Evolutionary conservation across 441 rosid species (phyloP).

Genomic region (Capsella rubella): DNA sequence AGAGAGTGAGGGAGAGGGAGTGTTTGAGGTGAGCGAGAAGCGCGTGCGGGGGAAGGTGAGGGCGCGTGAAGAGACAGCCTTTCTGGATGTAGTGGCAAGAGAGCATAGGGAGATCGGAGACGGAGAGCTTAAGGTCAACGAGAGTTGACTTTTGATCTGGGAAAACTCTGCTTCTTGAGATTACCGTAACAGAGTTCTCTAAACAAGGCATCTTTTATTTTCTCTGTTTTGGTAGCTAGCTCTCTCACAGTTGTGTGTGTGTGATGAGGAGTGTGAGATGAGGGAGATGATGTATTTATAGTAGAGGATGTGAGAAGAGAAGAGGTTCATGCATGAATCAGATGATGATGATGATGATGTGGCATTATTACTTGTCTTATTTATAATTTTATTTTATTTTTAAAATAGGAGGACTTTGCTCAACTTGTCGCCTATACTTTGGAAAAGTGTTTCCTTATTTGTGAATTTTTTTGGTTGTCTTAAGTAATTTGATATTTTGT

Average conservation of each 20-base stretch:
- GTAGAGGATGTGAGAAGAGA: conserved; percentile 4
- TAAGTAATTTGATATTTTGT: not conserved
- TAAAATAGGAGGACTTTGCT: not conserved
- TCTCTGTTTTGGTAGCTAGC: not conserved
- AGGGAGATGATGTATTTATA: conserved; percentile 29
- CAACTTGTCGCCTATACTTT: conserved; percentile 29
- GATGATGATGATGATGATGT: conserved; percentile 44
- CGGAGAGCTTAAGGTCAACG: conserved; percentile 64
- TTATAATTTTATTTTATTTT: not conserved
- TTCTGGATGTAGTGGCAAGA: conserved; percentile 75
- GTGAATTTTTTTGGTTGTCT: not conserved
- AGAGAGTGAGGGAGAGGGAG: conserved; percentile 54
- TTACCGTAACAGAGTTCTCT: conserved; percentile 38
- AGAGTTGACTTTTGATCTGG: conserved; percentile 52
- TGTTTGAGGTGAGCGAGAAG: conserved; percentile 48
- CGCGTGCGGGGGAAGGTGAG: conserved; percentile 36
- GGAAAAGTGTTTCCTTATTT: conserved; percentile 29
- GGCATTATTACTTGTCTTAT: conserved; percentile 14
- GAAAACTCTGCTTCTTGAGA: conserved; percentile 48
- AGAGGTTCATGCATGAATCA: conserved; percentile 44
- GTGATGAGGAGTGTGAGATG: conserved; percentile 8
- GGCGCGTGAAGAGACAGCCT: conserved; percentile 61
- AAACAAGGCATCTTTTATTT: conserved; percentile 47
- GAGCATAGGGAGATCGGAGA: conserved; percentile 73
- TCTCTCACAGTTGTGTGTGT: not conserved